Evolutionary conservation across 2,329 filamentous ascomycete species (phyloP).

Genomic region (Pezicula radicicola): DNA sequence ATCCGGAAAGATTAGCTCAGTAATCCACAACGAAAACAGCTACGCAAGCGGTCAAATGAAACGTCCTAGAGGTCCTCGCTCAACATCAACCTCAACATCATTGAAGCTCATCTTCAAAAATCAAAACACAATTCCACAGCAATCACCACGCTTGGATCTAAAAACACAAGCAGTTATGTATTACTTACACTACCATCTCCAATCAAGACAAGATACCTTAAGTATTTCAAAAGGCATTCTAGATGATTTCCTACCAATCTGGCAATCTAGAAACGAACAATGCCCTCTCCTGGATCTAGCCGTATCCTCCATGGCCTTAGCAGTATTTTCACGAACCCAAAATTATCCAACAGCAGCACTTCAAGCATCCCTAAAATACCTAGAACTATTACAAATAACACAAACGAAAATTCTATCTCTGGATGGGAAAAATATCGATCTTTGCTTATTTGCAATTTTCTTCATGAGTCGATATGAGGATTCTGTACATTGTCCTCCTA

Average conservation of each 20-base stretch:
- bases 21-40: constrained; percentile 24
- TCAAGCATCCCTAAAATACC: constrained; percentile 22
- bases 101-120: too few species aligned
- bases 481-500: too few species aligned
- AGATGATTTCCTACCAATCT: constrained; percentile 9
- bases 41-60: constrained; percentile 28
- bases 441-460: constrained; percentile 12
- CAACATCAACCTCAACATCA: constrained; percentile 6
- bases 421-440: constrained; percentile 10
- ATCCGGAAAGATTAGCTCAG: constrained; percentile 7
- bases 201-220: constrained; percentile 11
- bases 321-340: constrained; percentile 23
- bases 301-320: constrained; percentile 26
- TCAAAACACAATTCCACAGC: not conserved
- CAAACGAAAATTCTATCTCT: constrained; percentile 3
- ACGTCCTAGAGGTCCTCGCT: constrained; percentile 30
- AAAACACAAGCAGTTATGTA: constrained; percentile 22
- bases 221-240: constrained; percentile 9
- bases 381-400: constrained; percentile 14
- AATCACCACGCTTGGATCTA: constrained; percentile 17
- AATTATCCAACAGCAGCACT: constrained; percentile 17
- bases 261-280: constrained; percentile 5
- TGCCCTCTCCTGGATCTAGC: constrained; percentile 25
- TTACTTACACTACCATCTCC: constrained; percentile 22
- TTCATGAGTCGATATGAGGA: constrained; percentile 16